phyloP scores from a whole-genome alignment of 2,329 filamentous ascomycete genomes.

The Didymella exigua region DNA sequence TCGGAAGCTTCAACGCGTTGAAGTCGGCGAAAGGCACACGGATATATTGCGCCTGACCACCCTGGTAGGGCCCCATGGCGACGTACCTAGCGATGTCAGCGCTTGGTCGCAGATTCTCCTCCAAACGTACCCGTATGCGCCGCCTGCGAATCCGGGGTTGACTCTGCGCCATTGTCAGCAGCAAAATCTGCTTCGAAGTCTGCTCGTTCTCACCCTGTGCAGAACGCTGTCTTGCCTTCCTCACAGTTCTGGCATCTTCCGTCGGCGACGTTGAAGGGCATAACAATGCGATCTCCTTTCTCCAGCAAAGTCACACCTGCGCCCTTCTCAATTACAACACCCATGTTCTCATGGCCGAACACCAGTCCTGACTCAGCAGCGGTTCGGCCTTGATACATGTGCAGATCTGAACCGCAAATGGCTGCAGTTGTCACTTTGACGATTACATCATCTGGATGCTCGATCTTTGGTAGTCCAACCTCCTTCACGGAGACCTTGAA shows the following conservation, averaged over 20 bases:
- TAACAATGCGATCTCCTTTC: slow-evolving; percentile 67
- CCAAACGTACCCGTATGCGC: slow-evolving; percentile 65
- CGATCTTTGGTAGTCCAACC: slow-evolving; percentile 61
- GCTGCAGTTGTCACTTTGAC: slow-evolving; percentile 69
- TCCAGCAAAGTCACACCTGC: slow-evolving; percentile 65
- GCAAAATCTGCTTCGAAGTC: neutral
- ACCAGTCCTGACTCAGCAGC: slow-evolving; percentile 66
- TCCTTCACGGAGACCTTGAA: slow-evolving; percentile 68
- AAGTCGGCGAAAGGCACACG: slow-evolving; percentile 71
- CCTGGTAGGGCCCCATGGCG: slow-evolving; percentile 63
- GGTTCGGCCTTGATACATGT: slow-evolving; percentile 70
- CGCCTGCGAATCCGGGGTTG: slow-evolving; percentile 65
- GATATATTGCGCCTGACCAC: slow-evolving; percentile 67
- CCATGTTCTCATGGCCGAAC: slow-evolving; percentile 69
- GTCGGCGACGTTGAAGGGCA: slow-evolving; percentile 64
- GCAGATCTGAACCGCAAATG: slow-evolving; percentile 59
- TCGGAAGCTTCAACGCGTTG: slow-evolving; percentile 66
- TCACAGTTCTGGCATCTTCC: slow-evolving; percentile 66
- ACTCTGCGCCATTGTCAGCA: slow-evolving; percentile 40
- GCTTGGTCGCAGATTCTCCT: slow-evolving; percentile 46
- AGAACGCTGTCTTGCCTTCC: slow-evolving; percentile 68
- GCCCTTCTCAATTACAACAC: slow-evolving; percentile 61
- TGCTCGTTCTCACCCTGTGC: slow-evolving; percentile 57
- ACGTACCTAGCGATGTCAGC: slow-evolving; percentile 55
- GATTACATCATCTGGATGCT: slow-evolving; percentile 69